These are phyloP conservation scores for Acer negundo DNA, from an alignment of 345 rosid species.

Conservation along the genomic window DNA sequence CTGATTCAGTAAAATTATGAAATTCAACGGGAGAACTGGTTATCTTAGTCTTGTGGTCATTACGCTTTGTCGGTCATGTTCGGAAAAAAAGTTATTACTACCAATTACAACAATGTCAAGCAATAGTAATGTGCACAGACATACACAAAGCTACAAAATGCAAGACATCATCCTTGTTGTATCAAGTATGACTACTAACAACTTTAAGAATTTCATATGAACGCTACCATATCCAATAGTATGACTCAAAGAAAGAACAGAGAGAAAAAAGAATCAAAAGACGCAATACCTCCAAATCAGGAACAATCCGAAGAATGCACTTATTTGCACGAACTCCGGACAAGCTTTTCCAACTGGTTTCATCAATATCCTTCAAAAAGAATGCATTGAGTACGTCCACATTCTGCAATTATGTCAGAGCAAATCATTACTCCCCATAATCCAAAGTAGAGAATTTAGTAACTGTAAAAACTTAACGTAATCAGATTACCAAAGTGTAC, in stretches of 20 bases:
- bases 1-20: neutral
- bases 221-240: neutral
- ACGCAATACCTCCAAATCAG: conserved; percentile 46
- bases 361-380: conserved; percentile 48
- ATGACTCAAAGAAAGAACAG: neutral
- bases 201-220: neutral
- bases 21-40: no score
- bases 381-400: conserved; percentile 50
- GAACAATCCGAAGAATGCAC: conserved; percentile 52
- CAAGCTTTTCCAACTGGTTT: conserved; percentile 59
- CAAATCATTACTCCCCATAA: neutral
- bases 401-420: conserved; percentile 33
- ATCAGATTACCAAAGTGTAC: neutral
- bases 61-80: no score
- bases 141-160: neutral
- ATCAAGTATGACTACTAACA: neutral
- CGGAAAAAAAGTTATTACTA: neutral
- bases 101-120: conserved; percentile 11
- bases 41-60: no score
- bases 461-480: neutral
- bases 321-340: conserved; percentile 55
- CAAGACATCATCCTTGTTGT: neutral
- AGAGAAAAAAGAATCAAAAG: neutral
- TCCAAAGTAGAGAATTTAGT: neutral
- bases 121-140: neutral